Conservation (phyloP, 2,329 filamentous ascomycete species). For the Arthrobotrys conoides region DNA sequence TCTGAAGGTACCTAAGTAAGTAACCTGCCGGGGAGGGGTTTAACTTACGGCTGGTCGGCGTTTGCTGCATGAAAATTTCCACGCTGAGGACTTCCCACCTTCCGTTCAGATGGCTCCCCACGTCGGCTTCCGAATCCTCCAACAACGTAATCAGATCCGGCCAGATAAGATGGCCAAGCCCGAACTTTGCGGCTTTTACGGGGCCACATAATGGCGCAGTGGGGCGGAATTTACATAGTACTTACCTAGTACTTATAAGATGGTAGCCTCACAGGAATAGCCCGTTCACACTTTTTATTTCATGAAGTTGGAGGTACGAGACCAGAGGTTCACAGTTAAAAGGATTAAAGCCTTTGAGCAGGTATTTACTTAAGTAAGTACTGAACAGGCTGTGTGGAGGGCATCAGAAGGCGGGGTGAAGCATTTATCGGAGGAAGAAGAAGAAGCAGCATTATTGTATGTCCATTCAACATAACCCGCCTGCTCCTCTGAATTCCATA, state of each 20-base stretch:
- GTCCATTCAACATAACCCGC: slow-evolving; percentile 20
- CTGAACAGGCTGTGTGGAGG: not conserved
- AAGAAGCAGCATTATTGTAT: slow-evolving; percentile 19
- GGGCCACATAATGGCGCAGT: slow-evolving; percentile 23
- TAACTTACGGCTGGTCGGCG: slow-evolving; percentile 19
- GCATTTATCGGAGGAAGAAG: not conserved
- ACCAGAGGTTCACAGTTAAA: too few species aligned
- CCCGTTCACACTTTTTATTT: too few species aligned
- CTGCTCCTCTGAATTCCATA: slow-evolving; percentile 13
- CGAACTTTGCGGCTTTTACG: slow-evolving; percentile 27
- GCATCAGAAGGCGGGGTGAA: not conserved
- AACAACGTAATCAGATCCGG: slow-evolving; percentile 59
- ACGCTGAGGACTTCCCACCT: slow-evolving; percentile 40
- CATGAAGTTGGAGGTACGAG: too few species aligned
- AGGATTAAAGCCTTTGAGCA: too few species aligned
- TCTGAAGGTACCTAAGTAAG: not conserved
- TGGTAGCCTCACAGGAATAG: too few species aligned
- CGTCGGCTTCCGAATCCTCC: slow-evolving; percentile 36
- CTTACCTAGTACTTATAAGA: too few species aligned
- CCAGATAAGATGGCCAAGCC: slow-evolving; percentile 60
- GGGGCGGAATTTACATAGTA: not conserved
- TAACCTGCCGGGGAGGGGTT: slow-evolving; percentile 3
- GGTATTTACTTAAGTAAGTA: not conserved
- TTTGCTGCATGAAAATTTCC: slow-evolving; percentile 50
- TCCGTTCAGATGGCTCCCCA: slow-evolving; percentile 42